Evolutionary conservation across 1,139 yeast genomes (phyloP).

Genomic region (Komagataea norvegica): DNA sequence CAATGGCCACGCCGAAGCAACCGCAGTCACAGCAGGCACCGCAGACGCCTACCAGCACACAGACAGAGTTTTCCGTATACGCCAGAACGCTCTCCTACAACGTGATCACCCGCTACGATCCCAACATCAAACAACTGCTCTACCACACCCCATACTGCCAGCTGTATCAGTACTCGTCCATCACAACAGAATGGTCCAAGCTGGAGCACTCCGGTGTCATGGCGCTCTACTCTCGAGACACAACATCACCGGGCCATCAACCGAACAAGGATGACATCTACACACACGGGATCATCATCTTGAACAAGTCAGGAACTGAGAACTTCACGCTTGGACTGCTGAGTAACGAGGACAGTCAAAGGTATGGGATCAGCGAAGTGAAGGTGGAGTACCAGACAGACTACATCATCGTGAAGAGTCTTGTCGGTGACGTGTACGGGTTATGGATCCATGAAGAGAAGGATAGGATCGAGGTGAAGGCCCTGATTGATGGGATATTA

Average conservation of each 20-base stretch:
- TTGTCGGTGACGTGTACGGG: slow-evolving; percentile 78
- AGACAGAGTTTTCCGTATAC: slow-evolving; percentile 33
- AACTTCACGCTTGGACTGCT: slow-evolving; percentile 78
- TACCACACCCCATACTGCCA: slow-evolving; percentile 78
- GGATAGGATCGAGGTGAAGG: slow-evolving; percentile 61
- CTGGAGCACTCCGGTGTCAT: slow-evolving; percentile 77
- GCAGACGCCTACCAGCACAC: no score
- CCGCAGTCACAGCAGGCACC: no score
- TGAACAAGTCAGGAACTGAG: slow-evolving; percentile 70
- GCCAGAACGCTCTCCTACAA: slow-evolving; percentile 70
- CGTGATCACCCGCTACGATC: slow-evolving; percentile 82
- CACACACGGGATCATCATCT: slow-evolving; percentile 72
- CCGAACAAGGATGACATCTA: slow-evolving; percentile 37
- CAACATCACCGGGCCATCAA: slow-evolving; percentile 18
- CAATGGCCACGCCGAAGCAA: slow-evolving; percentile 1
- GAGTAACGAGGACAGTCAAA: slow-evolving; percentile 43
- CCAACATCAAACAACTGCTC: slow-evolving; percentile 66
- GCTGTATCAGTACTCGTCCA: slow-evolving; percentile 45
- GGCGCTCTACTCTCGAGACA: slow-evolving; percentile 67
- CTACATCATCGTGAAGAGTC: slow-evolving; percentile 71
- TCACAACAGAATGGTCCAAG: slow-evolving; percentile 73
- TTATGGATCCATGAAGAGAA: slow-evolving; percentile 80
- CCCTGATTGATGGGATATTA: slow-evolving; percentile 30
- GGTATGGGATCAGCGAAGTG: slow-evolving; percentile 49
- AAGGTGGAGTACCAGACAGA: slow-evolving; percentile 77